Evolutionary conservation across 2,329 filamentous ascomycete species (phyloP).

Genomic region (Fusarium continuum): DNA sequence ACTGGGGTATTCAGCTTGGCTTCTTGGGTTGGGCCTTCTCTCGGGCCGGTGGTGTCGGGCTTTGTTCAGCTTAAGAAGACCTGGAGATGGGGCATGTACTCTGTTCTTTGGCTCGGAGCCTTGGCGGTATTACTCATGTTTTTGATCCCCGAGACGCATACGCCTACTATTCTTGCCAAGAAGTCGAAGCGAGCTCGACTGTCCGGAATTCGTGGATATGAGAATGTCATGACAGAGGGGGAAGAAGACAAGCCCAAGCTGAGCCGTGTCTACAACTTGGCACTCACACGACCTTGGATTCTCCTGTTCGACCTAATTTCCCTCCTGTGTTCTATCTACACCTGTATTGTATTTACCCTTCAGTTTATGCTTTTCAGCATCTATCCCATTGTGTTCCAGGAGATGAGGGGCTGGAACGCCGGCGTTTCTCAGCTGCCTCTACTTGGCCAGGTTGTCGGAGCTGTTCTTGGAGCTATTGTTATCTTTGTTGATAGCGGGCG

Average conservation of each 20-base stretch:
- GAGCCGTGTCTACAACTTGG: slow-evolving; percentile 58
- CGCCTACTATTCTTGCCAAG: slow-evolving; percentile 58
- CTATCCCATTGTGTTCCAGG: slow-evolving; percentile 64
- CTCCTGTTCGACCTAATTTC: slow-evolving; percentile 65
- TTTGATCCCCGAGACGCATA: slow-evolving; percentile 67
- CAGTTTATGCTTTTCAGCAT: slow-evolving; percentile 68
- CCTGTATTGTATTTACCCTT: slow-evolving; percentile 61
- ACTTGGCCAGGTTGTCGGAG: slow-evolving; percentile 60
- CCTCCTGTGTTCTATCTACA: slow-evolving; percentile 61
- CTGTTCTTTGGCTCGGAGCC: slow-evolving; percentile 55
- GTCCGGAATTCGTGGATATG: slow-evolving; percentile 60
- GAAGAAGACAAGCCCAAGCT: slow-evolving; percentile 57
- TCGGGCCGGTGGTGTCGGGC: slow-evolving; percentile 64
- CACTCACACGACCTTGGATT: slow-evolving; percentile 62
- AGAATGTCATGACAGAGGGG: slow-evolving; percentile 59
- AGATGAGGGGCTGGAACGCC: slow-evolving; percentile 62
- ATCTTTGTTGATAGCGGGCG: slow-evolving; percentile 53
- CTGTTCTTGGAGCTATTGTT: slow-evolving; percentile 53
- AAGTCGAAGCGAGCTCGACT: slow-evolving; percentile 63
- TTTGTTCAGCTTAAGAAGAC: slow-evolving; percentile 64
- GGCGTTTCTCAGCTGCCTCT: slow-evolving; percentile 63
- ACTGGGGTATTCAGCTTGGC: slow-evolving; percentile 64
- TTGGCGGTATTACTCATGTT: slow-evolving; percentile 57
- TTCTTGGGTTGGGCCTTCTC: slow-evolving; percentile 62
- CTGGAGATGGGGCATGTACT: slow-evolving; percentile 65